These are phyloP conservation scores for Talaromyces albobiverticillius DNA, from an alignment of 2,329 filamentous ascomycete species.

Conservation along the genomic window DNA sequence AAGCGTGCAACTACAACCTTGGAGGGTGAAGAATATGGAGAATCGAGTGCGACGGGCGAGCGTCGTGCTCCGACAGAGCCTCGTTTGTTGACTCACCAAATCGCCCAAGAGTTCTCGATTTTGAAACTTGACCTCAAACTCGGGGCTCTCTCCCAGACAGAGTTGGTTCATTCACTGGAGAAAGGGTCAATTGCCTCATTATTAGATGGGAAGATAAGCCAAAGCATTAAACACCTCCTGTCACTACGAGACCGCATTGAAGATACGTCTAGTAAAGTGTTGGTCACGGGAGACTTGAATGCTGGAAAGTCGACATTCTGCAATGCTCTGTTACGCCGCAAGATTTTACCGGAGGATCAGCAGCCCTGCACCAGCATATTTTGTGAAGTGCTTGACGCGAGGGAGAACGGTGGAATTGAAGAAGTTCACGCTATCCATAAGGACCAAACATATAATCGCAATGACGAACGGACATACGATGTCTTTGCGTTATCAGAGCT, in stretches of 20 bases:
- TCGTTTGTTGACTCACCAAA: constrained; percentile 82
- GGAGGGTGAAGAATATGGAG: constrained; percentile 58
- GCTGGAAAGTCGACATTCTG: constrained; percentile 98
- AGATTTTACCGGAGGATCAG: constrained; percentile 92
- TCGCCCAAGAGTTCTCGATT: constrained; percentile 93
- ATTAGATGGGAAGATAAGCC: constrained; percentile 88
- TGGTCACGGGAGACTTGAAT: constrained; percentile 94
- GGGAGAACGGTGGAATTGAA: constrained; percentile 86
- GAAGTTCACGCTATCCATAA: constrained; percentile 95
- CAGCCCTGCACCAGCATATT: constrained; percentile 98
- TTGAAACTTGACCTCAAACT: constrained; percentile 93
- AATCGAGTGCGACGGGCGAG: constrained; percentile 72
- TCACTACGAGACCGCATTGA: constrained; percentile 90
- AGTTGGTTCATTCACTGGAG: constrained; percentile 91
- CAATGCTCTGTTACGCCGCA: constrained; percentile 89
- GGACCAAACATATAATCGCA: constrained; percentile 73
- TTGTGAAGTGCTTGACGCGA: constrained; percentile 90
- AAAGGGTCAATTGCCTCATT: constrained; percentile 87
- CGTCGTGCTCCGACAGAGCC: constrained; percentile 65
- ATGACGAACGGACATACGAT: constrained; percentile 92
- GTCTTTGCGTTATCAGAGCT: constrained; percentile 75
- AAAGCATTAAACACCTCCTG: constrained; percentile 86
- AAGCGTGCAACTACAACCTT: constrained; percentile 71
- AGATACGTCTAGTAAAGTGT: constrained; percentile 93
- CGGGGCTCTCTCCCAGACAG: constrained; percentile 77